phyloP scores from a whole-genome alignment of 768 basidiomycete genomes.

The Suillus fuscotomentosus region DNA sequence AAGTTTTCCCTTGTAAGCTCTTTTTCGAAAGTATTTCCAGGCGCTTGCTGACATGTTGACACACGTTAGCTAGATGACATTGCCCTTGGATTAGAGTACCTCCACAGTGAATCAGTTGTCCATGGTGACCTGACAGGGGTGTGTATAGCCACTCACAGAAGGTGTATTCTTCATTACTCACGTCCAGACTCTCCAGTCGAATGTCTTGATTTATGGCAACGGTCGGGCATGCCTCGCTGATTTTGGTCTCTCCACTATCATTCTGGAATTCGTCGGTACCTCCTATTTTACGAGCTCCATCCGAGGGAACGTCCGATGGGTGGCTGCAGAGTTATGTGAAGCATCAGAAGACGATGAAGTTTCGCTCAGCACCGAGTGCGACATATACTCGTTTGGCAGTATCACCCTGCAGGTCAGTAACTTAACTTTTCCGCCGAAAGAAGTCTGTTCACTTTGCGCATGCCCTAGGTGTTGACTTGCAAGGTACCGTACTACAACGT shows the following conservation, averaged over 20 bases:
- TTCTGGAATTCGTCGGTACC: slow-evolving; percentile 33
- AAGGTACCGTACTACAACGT: slow-evolving; percentile 6
- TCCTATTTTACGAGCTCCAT: slow-evolving; percentile 30
- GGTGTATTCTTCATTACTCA: neutral
- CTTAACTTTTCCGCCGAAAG: neutral
- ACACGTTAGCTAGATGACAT: slow-evolving; percentile 7
- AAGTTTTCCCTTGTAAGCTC: slow-evolving; percentile 18
- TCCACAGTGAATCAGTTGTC: slow-evolving; percentile 5
- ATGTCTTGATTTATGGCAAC: slow-evolving; percentile 35
- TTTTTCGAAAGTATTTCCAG: neutral
- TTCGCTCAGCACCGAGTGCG: slow-evolving; percentile 21
- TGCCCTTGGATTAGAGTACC: slow-evolving; percentile 14
- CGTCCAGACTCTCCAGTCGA: neutral
- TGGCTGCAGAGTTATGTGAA: slow-evolving; percentile 40
- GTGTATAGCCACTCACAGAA: neutral
- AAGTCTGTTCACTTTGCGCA: neutral
- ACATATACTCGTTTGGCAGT: slow-evolving; percentile 47
- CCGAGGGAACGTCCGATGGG: slow-evolving; percentile 43
- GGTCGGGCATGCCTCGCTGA: slow-evolving; percentile 40
- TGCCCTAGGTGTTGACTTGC: slow-evolving; percentile 4
- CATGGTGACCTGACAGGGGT: slow-evolving; percentile 10
- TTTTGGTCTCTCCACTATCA: slow-evolving; percentile 43
- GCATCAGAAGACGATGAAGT: neutral
- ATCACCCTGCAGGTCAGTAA: slow-evolving; percentile 23
- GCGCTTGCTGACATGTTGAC: neutral